Base-by-base conservation (phyloP, 2,329 filamentous ascomycete genomes). In the Colletotrichum falcatum region DNA sequence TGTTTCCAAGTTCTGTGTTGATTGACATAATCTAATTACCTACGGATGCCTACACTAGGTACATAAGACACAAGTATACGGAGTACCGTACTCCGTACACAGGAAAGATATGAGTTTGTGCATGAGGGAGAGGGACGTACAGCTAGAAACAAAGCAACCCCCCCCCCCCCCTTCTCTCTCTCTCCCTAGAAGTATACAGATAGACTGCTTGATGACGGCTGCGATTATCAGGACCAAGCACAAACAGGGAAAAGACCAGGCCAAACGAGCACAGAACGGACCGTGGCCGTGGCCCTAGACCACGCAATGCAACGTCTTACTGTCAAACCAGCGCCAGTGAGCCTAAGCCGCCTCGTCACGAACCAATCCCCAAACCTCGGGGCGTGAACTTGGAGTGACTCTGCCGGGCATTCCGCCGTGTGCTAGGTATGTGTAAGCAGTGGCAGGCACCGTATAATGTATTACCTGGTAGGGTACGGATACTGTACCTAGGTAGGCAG, bases 211-310 rank as follows among this genome's bases (percentile, higher is more conserved):
- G 63, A 58, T 61, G 64, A 67, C 42, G 63, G 64, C 12, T 23
- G 39, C 48, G 64, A 48, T 63, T 58, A 71, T 54, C 51, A 68
- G 53, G 35, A 51, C 49, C 59, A 63, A 71, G 58, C 64, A 71
- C 60, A 51, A 67, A 46, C 56, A 53, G 51, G 37, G 37, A 53
- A 39, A 48, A 68, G 54, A 70, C 56, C 64, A 62, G 67, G 55
- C 64, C 67, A 70, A 70, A 70, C 67, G 64, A 58, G 58, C 64
- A 63, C 64, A 59, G 68, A 62, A 51, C 64, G 64, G 64, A 49
- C 68, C 68, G 64, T 68, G 64, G 65, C 64, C 64, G 46, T 63
- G 64, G 56, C 30, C 35, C 35, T 54, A 30, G 33, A 48, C 28
- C 60, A 63, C 56, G 58, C 53, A 71, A 71, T 71, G 68, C 68